Percentiles rank a stretch among this genome's conserved stretches.
Conservation (phyloP, 805 yeast species). For the Metschnikowia lachancei region DNA sequence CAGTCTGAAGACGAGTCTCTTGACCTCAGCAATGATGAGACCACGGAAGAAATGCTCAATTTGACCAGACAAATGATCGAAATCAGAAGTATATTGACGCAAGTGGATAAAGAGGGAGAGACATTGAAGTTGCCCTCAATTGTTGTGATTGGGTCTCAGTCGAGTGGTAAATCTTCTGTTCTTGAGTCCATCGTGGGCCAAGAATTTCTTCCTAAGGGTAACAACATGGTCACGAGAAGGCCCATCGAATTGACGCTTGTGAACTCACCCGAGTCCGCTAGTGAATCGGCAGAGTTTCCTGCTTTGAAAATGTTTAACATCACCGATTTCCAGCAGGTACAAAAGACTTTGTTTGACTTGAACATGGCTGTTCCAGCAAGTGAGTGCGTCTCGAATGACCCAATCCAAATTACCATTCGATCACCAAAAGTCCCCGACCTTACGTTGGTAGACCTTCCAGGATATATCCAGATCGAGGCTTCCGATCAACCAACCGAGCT, state of each 20-base stretch:
- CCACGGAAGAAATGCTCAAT: slow-evolving; percentile 80
- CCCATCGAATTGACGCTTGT: slow-evolving; percentile 94
- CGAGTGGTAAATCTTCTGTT: slow-evolving; percentile 96
- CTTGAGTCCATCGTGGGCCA: slow-evolving; percentile 97
- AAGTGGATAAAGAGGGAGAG: slow-evolving; percentile 66
- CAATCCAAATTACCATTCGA: slow-evolving; percentile 85
- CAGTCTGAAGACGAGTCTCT: slow-evolving; percentile 38
- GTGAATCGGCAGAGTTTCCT: slow-evolving; percentile 92
- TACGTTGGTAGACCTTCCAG: slow-evolving; percentile 93
- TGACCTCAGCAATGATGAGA: slow-evolving; percentile 47
- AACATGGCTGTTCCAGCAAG: slow-evolving; percentile 87
- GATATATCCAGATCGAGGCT: slow-evolving; percentile 95
- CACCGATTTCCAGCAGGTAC: slow-evolving; percentile 87
- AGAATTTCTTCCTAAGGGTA: slow-evolving; percentile 94
- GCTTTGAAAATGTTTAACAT: slow-evolving; percentile 77
- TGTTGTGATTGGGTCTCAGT: slow-evolving; percentile 96
- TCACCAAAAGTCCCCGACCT: slow-evolving; percentile 89
- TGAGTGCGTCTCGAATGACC: slow-evolving; percentile 89
- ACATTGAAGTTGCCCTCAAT: slow-evolving; percentile 86
- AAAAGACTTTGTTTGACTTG: slow-evolving; percentile 78
- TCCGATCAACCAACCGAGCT: slow-evolving; percentile 90
- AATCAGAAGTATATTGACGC: slow-evolving; percentile 73
- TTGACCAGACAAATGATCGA: slow-evolving; percentile 96
- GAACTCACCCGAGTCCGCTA: slow-evolving; percentile 75
- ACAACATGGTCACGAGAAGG: slow-evolving; percentile 96